These are phyloP conservation scores for Geotrichum australiense DNA, from an alignment of 1,139 yeast species.

Conservation along the genomic window DNA sequence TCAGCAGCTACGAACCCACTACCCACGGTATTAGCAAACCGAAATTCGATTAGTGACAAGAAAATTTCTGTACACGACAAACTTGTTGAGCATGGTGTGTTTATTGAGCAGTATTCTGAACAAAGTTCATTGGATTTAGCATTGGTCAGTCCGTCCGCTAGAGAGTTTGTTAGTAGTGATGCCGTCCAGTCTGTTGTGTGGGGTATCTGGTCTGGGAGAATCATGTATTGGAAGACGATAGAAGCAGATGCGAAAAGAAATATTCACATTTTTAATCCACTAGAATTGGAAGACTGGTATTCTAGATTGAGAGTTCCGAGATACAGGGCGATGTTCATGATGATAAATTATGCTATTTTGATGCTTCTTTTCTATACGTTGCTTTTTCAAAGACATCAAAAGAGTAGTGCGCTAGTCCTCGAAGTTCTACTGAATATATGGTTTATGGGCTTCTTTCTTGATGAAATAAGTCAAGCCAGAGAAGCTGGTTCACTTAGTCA, in stretches of 20 bases:
- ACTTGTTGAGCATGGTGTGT: conserved; percentile 14
- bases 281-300: conserved; percentile 23
- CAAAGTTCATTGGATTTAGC: conserved; percentile 14
- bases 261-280: conserved; percentile 24
- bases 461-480: conserved; percentile 30
- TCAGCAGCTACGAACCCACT: conserved; percentile 9
- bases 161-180: conserved; percentile 15
- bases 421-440: conserved; percentile 30
- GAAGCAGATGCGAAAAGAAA: conserved; percentile 25
- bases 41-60: neutral
- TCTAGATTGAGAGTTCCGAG: conserved; percentile 32
- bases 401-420: conserved; percentile 16
- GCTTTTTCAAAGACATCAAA: conserved; percentile 20
- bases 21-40: neutral
- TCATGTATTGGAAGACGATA: conserved; percentile 33
- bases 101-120: conserved; percentile 15
- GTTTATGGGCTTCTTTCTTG: conserved; percentile 32
- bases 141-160: conserved; percentile 12
- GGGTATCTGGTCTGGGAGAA: conserved; percentile 32
- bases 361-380: conserved; percentile 28
- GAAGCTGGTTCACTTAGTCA: conserved; percentile 30
- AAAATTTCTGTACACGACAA: conserved; percentile 12
- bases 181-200: conserved; percentile 12
- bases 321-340: conserved; percentile 29
- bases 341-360: conserved; percentile 29